These are phyloP conservation scores for Russula lepida DNA, from an alignment of 768 basidiomycete genomes.

Conservation along the genomic window DNA sequence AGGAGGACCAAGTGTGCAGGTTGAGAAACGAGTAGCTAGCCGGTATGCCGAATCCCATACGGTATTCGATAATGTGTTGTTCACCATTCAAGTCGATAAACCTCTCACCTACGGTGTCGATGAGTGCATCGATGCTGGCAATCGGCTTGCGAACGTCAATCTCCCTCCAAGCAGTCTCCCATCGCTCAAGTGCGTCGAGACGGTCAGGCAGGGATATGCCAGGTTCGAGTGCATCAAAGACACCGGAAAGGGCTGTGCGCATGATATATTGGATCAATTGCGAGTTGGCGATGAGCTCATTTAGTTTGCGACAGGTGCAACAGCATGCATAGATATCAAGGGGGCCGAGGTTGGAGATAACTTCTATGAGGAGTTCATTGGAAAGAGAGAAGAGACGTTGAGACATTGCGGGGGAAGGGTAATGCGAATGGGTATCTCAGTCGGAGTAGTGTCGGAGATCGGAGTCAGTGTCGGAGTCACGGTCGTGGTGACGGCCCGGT, in stretches of 20 bases:
- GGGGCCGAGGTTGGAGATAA: not conserved
- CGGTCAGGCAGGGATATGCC: too few relatives aligned
- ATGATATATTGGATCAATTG: constrained; percentile 1
- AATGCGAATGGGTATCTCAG: too few relatives aligned
- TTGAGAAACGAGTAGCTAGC: constrained; percentile 5
- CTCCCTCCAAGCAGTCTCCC: not conserved
- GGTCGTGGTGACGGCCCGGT: too few relatives aligned
- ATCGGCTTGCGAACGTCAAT: too few relatives aligned
- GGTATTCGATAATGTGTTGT: not conserved
- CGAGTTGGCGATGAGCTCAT: not conserved
- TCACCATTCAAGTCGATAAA: constrained; percentile 1
- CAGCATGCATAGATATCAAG: not conserved
- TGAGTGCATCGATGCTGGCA: not conserved
- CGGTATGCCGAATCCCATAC: not conserved
- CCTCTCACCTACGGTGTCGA: not conserved
- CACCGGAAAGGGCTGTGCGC: constrained; percentile 5
- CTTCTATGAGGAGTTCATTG: constrained; percentile 5
- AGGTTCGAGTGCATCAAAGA: constrained; percentile 7
- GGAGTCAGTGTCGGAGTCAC: too few relatives aligned
- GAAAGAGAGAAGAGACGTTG: too few relatives aligned
- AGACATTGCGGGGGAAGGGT: too few relatives aligned
- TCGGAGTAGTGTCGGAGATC: too few relatives aligned
- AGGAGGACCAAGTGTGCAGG: too few relatives aligned
- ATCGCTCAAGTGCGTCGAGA: not conserved
- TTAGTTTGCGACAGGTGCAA: not conserved